Conservation (phyloP, 257 asterid genomes). For the Forsythia viridissima region DNA sequence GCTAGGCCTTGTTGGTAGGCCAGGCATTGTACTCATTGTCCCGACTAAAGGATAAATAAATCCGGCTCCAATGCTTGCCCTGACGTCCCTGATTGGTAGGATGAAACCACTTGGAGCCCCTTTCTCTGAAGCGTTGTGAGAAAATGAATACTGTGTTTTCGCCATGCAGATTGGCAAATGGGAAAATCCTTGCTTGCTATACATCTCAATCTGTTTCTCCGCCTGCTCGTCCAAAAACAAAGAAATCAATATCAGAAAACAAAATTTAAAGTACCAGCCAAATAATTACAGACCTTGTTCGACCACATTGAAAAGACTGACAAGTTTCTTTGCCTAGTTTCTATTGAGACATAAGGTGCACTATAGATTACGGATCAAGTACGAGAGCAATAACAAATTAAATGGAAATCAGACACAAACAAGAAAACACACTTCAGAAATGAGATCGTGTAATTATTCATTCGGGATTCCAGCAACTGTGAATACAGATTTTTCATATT, state of each 20-base stretch:
- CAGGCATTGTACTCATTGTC: conserved; percentile 99
- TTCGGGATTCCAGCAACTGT: too few species aligned
- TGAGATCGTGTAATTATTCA: too few species aligned
- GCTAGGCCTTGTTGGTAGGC: conserved; percentile 96
- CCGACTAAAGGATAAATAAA: conserved; percentile 94
- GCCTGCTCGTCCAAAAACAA: conserved; percentile 51
- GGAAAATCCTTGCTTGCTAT: conserved; percentile 85
- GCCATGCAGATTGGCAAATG: conserved; percentile 96
- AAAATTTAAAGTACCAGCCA: not conserved
- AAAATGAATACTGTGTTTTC: conserved; percentile 93
- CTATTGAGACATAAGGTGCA: too few species aligned
- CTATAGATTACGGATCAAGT: too few species aligned
- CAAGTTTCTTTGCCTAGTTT: too few species aligned
- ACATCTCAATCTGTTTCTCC: conserved; percentile 90
- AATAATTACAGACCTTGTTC: not conserved
- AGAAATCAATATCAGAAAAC: not conserved
- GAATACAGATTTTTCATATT: not conserved
- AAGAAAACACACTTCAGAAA: too few species aligned
- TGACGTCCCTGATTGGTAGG: conserved; percentile 85
- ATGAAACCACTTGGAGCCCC: conserved; percentile 93
- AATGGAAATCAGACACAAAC: too few species aligned
- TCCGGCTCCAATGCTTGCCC: conserved; percentile 96
- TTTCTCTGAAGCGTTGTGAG: conserved; percentile 73
- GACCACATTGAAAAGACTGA: not conserved
- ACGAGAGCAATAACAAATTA: too few species aligned